Evolutionary conservation across 371 early-diverging fungal species (phyloP).

Genomic region (Rhizopus delemar): DNA sequence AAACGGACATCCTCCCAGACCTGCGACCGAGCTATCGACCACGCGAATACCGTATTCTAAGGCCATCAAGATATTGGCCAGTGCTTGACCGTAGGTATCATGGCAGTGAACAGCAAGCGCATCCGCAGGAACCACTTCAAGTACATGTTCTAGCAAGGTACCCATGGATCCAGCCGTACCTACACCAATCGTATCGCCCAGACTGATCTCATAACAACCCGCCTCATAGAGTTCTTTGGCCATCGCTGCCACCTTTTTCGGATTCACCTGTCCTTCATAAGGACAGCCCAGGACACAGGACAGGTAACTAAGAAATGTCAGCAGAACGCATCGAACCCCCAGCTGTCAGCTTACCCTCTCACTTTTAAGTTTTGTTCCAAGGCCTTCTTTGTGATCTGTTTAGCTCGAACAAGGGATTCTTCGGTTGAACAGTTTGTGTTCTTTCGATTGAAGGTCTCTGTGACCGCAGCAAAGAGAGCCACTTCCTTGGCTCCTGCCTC

Average conservation of each 20-base stretch:
- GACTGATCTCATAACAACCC: conserved; percentile 96
- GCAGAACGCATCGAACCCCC: no score
- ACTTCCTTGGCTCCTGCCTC: conserved; percentile 83
- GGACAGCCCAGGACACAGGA: conserved; percentile 95
- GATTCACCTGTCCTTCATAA: conserved; percentile 81
- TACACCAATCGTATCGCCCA: conserved; percentile 97
- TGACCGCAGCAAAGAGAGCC: conserved; percentile 91
- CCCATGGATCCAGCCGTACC: conserved; percentile 82
- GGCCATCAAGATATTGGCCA: conserved; percentile 90
- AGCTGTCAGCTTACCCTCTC: conserved; percentile 61
- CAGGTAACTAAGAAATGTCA: conserved; percentile 64
- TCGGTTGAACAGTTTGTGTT: conserved; percentile 93
- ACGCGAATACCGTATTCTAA: conserved; percentile 85
- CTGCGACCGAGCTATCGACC: conserved; percentile 93
- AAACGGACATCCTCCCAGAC: conserved; percentile 97
- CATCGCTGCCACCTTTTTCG: conserved; percentile 74
- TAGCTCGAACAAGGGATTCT: conserved; percentile 78
- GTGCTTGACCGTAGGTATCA: conserved; percentile 97
- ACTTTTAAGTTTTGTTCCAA: conserved; percentile 71
- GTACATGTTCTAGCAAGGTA: conserved; percentile 73
- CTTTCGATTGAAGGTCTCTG: conserved; percentile 84
- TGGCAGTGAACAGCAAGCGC: conserved; percentile 94
- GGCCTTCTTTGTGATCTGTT: conserved; percentile 72
- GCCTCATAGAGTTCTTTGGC: conserved; percentile 76
- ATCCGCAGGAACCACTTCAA: conserved; percentile 71